These are phyloP conservation scores for Eimeria falciformis DNA, from an alignment of 169 alveolate genomes.

Conservation along the genomic window DNA sequence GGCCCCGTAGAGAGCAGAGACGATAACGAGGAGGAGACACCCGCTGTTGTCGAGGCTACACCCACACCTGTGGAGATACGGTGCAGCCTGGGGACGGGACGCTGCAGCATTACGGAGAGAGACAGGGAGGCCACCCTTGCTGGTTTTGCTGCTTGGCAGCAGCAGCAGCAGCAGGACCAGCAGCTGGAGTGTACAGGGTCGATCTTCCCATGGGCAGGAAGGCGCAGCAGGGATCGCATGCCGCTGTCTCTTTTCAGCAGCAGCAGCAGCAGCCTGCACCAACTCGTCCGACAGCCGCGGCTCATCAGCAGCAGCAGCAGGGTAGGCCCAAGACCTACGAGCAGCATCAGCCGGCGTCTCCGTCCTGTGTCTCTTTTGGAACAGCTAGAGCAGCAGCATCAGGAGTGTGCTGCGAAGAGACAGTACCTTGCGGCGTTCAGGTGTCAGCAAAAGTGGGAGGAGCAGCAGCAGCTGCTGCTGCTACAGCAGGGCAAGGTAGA, in stretches of 20 bases:
- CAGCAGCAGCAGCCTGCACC: background rate
- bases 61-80: too few species aligned
- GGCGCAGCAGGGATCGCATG: background rate
- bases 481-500: background rate
- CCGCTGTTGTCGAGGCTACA: too few species aligned
- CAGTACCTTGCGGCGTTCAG: background rate
- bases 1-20: too few species aligned
- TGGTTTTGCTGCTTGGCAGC: conserved; percentile 1
- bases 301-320: background rate
- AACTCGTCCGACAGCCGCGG: background rate
- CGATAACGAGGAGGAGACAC: too few species aligned
- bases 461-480: background rate
- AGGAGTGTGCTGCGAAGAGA: background rate
- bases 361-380: background rate
- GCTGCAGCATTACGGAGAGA: background rate
- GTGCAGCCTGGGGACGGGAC: too few species aligned
- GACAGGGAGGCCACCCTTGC: background rate
- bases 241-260: background rate
- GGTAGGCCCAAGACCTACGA: background rate
- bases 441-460: background rate
- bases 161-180: background rate
- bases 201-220: background rate
- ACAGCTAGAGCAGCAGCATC: background rate
- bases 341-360: background rate
- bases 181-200: background rate